phyloP scores from a whole-genome alignment of 805 yeast genomes.

The Spathaspora gorwiae region DNA sequence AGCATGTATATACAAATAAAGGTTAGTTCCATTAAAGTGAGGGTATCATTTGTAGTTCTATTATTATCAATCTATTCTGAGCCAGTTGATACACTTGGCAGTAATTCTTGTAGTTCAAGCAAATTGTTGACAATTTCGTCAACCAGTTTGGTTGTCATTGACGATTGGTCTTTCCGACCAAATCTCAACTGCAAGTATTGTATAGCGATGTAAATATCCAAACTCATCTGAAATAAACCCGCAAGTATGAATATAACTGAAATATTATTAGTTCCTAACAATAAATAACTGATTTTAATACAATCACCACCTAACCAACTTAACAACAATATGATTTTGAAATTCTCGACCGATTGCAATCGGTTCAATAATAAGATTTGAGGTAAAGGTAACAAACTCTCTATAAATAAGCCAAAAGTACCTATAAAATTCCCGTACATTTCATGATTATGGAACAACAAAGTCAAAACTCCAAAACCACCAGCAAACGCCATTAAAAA shows the following conservation, averaged over 20 bases:
- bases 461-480: constrained; percentile 37
- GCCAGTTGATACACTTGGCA: neutral
- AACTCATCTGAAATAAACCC: constrained; percentile 71
- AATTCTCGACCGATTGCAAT: constrained; percentile 68
- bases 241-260: constrained; percentile 63
- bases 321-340: constrained; percentile 66
- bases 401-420: constrained; percentile 62
- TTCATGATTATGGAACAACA: constrained; percentile 29
- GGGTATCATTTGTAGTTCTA: no score
- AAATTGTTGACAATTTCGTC: neutral
- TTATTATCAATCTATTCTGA: neutral
- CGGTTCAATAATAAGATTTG: constrained; percentile 69
- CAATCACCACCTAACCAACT: constrained; percentile 91
- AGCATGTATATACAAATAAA: neutral
- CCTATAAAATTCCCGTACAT: constrained; percentile 52
- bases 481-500: constrained; percentile 49
- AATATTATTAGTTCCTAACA: constrained; percentile 72
- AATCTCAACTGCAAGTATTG: constrained; percentile 64
- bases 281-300: constrained; percentile 65
- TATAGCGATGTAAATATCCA: constrained; percentile 68
- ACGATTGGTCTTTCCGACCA: neutral
- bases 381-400: constrained; percentile 70
- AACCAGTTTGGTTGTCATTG: neutral
- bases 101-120: neutral
- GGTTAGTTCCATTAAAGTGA: neutral